Percentiles rank a stretch among this genome's conserved stretches.
These are phyloP conservation scores for Dendrobium nobile DNA, from an alignment of 106 monocot genomes.

Conservation along the genomic window DNA sequence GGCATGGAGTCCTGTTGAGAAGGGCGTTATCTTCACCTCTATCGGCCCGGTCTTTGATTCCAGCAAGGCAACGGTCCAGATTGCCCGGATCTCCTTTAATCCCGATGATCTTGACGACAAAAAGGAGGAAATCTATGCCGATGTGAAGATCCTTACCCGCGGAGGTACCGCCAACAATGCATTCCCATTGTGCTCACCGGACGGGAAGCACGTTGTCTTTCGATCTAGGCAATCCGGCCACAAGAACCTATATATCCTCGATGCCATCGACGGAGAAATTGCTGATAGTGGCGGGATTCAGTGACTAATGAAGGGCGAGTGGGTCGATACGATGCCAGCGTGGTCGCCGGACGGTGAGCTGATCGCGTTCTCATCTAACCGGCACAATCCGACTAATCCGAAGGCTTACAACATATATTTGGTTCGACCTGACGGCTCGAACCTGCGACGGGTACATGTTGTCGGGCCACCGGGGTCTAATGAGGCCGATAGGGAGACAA, in stretches of 20 bases:
- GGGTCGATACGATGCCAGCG: slow-evolving; percentile 88
- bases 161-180: slow-evolving; percentile 69
- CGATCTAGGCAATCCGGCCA: slow-evolving; percentile 71
- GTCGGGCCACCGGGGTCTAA: slow-evolving; percentile 34
- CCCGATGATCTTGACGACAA: slow-evolving; percentile 25
- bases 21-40: slow-evolving; percentile 62
- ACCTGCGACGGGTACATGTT: slow-evolving; percentile 37
- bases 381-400: slow-evolving; percentile 45
- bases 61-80: slow-evolving; percentile 44
- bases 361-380: slow-evolving; percentile 91
- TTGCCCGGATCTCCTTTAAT: slow-evolving; percentile 58
- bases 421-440: slow-evolving; percentile 58
- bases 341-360: slow-evolving; percentile 79
- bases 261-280: slow-evolving; percentile 51
- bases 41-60: slow-evolving; percentile 74
- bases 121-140: slow-evolving; percentile 10
- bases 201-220: slow-evolving; percentile 69
- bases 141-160: slow-evolving; percentile 55
- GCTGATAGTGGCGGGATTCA: slow-evolving; percentile 30
- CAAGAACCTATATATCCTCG: slow-evolving; percentile 83
- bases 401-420: slow-evolving; percentile 50
- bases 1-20: slow-evolving; percentile 58
- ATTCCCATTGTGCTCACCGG: slow-evolving; percentile 74
- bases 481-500: slow-evolving; percentile 47
- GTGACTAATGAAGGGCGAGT: slow-evolving; percentile 64